Evolutionary conservation across 2,329 filamentous ascomycete species (phyloP), one percentile per base, ranked within the genome.

Genomic region (Paraphaeosphaeria minitans): DNA sequence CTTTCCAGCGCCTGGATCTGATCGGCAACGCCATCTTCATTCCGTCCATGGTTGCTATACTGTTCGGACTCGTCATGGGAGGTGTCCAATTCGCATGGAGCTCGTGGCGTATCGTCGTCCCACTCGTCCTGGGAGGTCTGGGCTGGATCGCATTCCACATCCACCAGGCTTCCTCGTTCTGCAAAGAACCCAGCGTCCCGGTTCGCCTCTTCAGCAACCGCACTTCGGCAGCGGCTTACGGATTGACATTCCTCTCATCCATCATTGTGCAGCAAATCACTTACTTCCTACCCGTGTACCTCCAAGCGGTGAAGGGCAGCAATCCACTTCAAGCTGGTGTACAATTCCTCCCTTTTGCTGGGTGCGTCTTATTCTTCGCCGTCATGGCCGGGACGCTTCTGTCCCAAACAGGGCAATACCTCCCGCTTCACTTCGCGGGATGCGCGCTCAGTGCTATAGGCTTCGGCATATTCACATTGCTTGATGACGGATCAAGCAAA

Each of bases 101-200:
- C 4, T 29, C 27, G 4, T 29, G 27, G 27, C 4, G 27, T 4
- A 8, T 29, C 8, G 8, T 29, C 27, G 4, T 29, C 4, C 8
- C 27, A 29, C 8, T 29, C 4, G 27, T 29, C 4, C 27, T 29
- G 4, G 27, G 27, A 8, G 8, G 4, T 8, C 27, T 29, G 4
- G 27, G 27, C 8, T 29, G 27, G 27, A 29, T 29, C 27, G 27
- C 4, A 4, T 56, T 64, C 37, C 56, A 75, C 19, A 5, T 73
- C 0, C 80, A 77, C 64, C 77, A 81, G 60, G 52, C 51, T 7
- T n/a, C n/a, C n/a, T 52, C 19, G 13, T 29, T 29, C 8, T 59
- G 62, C 43, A 16, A 42, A 4, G 46, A 64, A 22, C 61, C 62
- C 1, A 56, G 29, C 21, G 58, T 64, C 0, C 65, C 66, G 7